Conservation (phyloP, 495 filamentous ascomycete species). For the Neurospora pannonica region DNA sequence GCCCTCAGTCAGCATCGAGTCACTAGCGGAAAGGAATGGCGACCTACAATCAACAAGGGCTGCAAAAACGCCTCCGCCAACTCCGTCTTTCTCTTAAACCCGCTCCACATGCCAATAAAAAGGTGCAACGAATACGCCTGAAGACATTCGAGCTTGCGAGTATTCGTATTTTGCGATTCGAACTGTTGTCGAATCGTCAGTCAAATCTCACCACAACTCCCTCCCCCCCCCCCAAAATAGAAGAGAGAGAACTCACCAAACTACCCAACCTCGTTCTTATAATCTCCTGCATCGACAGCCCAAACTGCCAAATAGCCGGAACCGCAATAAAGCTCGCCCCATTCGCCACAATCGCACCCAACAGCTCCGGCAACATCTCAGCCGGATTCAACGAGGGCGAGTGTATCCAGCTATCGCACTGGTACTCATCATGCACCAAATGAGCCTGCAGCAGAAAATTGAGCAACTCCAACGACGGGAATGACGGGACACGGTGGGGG, state of each 20-base stretch:
- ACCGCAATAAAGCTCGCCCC: constrained; percentile 42
- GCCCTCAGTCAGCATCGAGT: not conserved
- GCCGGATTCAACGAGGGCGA: constrained; percentile 9
- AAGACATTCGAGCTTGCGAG: constrained; percentile 40
- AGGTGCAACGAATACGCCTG: constrained; percentile 42
- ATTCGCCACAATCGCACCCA: constrained; percentile 39
- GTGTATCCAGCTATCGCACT: constrained; percentile 16
- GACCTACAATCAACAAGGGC: constrained; percentile 32
- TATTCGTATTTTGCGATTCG: constrained; percentile 45
- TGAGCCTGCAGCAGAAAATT: constrained; percentile 14
- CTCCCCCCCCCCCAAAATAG: not conserved
- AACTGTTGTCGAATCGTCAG: constrained; percentile 16
- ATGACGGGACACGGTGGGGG: constrained; percentile 1
- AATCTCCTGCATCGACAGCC: constrained; percentile 48
- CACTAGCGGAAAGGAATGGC: not conserved
- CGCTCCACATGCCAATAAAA: constrained; percentile 51
- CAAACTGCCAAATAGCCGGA: constrained; percentile 45
- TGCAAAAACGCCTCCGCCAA: constrained; percentile 49
- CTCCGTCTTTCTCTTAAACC: constrained; percentile 50
- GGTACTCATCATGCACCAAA: constrained; percentile 12
- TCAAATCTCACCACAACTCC: not conserved
- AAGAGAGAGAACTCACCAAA: constrained; percentile 12
- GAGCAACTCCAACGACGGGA: constrained; percentile 17
- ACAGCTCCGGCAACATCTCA: constrained; percentile 32
- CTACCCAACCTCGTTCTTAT: constrained; percentile 34